Percentiles rank a stretch among this genome's conserved stretches.
Evolutionary conservation across 352 stramenopile species (phyloP).

Genomic region (Stephanocyclus meneghinianus): DNA sequence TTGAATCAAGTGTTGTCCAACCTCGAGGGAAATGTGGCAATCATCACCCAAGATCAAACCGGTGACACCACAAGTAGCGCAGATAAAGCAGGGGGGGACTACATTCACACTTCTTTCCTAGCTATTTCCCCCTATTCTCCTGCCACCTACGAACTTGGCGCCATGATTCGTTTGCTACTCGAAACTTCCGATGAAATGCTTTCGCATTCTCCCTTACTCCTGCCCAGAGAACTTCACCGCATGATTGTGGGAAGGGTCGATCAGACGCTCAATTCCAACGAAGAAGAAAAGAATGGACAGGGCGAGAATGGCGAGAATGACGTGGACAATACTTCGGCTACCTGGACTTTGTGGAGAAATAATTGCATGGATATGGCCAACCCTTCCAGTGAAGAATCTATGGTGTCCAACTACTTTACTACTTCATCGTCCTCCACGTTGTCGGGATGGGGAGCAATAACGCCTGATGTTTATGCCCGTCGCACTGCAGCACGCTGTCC

Average conservation of each 20-base stretch:
- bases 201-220: slow-evolving; percentile 29
- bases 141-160: slow-evolving; percentile 29
- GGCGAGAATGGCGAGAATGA: slow-evolving; percentile 4
- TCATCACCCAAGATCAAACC: slow-evolving; percentile 10
- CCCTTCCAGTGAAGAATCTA: neutral
- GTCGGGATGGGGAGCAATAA: neutral
- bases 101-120: slow-evolving; percentile 50
- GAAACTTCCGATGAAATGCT: slow-evolving; percentile 52
- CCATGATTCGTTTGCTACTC: slow-evolving; percentile 47
- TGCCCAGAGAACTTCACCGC: slow-evolving; percentile 41
- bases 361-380: slow-evolving; percentile 29
- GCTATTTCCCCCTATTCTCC: slow-evolving; percentile 40
- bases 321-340: slow-evolving; percentile 4
- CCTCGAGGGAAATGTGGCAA: slow-evolving; percentile 32
- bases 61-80: neutral
- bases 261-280: slow-evolving; percentile 1
- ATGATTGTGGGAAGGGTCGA: slow-evolving; percentile 30
- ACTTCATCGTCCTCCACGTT: slow-evolving; percentile 9
- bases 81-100: neutral
- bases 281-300: neutral
- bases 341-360: slow-evolving; percentile 41
- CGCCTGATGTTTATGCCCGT: slow-evolving; percentile 14
- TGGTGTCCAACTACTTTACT: neutral
- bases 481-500: slow-evolving; percentile 29
- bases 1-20: slow-evolving; percentile 18